Base-by-base conservation (phyloP, 1,284 basidiomycete genomes). In the Ustilago trichophora region DNA sequence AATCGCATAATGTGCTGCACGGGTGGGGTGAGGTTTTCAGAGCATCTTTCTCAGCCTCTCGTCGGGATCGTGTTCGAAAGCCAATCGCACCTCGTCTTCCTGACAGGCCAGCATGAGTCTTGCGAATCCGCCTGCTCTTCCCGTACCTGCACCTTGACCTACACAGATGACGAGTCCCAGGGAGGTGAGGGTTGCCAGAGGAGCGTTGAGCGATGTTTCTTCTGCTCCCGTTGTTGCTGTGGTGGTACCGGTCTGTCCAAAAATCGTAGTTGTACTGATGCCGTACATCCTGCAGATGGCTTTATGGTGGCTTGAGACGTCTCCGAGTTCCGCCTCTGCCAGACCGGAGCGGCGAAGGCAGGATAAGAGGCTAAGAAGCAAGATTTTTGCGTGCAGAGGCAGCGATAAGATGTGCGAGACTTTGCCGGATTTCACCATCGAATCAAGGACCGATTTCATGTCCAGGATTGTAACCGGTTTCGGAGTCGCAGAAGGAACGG, bases 361-460 rank as follows among this genome's bases (percentile, higher is more conserved):
- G 68, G 90, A 89, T 18, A 96, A 85, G 32, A 98, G 82, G 0
- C 92, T 88, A 8, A 91, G 89, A n/a, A 82, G 53, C n/a, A 80
- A 41, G 16, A 79, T 49, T 46, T 81, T 77, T 27, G 73, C 69
- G 33, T 78, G 76, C 19, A 77, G 54, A 3, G 75, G 54, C 4
- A 81, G 46, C 8, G 67, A 68, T 18, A 65, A 52, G 34, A 80
- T 72, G 51, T 79, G 77, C 10, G 63, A 57, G 0, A 66, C 90
- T 0, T 90, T 91, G 2, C 94, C 93, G 57, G 90, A 93, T 68
- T 91, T 92, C 74, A 93, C 92, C 91, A 98, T 92, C 24, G 88
- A 87, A 75, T 88, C 88, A 60, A 95, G 89, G 15, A 98, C 91
- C 34, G 88, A 86, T 67, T 87, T 87, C 72, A 96, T 89, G 68